Evolutionary conservation across 345 rosid species (phyloP), one percentile per base, ranked within the genome.

Genomic region (Camelina sativa): DNA sequence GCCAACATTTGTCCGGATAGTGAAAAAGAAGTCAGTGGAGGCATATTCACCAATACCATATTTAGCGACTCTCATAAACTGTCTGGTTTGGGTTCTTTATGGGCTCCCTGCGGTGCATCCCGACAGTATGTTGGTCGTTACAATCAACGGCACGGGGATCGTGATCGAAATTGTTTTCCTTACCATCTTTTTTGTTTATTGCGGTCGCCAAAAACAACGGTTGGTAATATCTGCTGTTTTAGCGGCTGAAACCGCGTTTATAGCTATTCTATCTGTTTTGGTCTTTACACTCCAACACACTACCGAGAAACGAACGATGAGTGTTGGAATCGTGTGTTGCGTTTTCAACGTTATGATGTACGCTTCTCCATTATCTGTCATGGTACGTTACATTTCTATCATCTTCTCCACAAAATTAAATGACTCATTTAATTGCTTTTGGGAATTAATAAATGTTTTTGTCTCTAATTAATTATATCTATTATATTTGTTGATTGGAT

Each of bases 31-130:
- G 15, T 74, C 91, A 17, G 96, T 91, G 76, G 96, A 89, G 78
- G 93, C 87, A 22, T 94, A 80, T 82, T 91, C 96, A 17, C 74
- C 93, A 6, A 73, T 46, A 6, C 98, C 98, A 15, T 94, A 94
- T 75, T 69, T 94, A 3, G 95, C 93, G n/a, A 84, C 96, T 30
- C 71, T 91, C 11, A 77, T 86, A 67, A 94, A 94, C 83, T 91
- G 97, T 81, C 35, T 85, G 85, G 78, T 85, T 12, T 94, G 98
- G 98, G 85, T 88, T 8, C 59, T 94, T 58, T 94, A 89, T 15
- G 98, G 98, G 0, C 85, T 91, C 7, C 98, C 98, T 4, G 44
- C 75, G 75, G 95, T 94, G 52, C 90, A 80, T 75, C 91, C 97
- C 0, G 4, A 91, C 62, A 91, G 89, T 82, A 71, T 62, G 25